Conservation (phyloP, 2,329 filamentous ascomycete species). For the Ambrosiella beaveri region DNA sequence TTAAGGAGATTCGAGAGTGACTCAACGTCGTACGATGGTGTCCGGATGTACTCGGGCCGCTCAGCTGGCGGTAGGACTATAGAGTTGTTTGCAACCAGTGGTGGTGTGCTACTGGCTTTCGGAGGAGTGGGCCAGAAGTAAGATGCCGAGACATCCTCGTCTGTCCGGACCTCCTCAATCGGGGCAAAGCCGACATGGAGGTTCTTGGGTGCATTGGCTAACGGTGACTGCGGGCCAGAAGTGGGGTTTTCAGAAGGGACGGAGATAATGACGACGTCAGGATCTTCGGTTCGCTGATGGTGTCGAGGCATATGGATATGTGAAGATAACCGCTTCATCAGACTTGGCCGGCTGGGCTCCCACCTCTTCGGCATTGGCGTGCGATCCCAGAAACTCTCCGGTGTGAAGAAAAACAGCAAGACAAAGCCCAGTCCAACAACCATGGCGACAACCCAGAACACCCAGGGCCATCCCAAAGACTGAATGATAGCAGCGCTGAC, state of each 20-base stretch:
- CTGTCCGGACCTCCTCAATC: not conserved
- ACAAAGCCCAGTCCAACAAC: constrained; percentile 53
- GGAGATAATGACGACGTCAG: constrained; percentile 1
- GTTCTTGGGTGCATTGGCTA: constrained; percentile 16
- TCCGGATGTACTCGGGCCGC: constrained; percentile 5
- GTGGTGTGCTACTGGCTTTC: not conserved
- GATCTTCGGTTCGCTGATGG: not conserved
- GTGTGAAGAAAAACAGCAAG: constrained; percentile 76
- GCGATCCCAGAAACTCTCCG: constrained; percentile 91
- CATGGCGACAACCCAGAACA: constrained; percentile 69
- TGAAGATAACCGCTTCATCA: constrained; percentile 33
- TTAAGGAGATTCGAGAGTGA: constrained; percentile 16
- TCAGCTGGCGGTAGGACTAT: not conserved
- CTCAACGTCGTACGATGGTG: constrained; percentile 10
- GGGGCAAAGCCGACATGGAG: constrained; percentile 21
- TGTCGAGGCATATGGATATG: constrained; percentile 17
- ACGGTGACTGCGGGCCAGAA: not conserved
- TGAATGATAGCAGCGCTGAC: constrained; percentile 71
- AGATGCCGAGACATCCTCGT: not conserved
- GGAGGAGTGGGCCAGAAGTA: not conserved
- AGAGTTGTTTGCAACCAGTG: not conserved
- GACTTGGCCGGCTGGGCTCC: constrained; percentile 23
- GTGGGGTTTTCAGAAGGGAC: not conserved
- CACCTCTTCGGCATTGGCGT: constrained; percentile 36
- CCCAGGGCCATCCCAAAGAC: constrained; percentile 69